Percentiles rank a stretch among this genome's conserved stretches.
phyloP scores from a whole-genome alignment of 805 yeast genomes.

The Teunomyces gatunensis region DNA sequence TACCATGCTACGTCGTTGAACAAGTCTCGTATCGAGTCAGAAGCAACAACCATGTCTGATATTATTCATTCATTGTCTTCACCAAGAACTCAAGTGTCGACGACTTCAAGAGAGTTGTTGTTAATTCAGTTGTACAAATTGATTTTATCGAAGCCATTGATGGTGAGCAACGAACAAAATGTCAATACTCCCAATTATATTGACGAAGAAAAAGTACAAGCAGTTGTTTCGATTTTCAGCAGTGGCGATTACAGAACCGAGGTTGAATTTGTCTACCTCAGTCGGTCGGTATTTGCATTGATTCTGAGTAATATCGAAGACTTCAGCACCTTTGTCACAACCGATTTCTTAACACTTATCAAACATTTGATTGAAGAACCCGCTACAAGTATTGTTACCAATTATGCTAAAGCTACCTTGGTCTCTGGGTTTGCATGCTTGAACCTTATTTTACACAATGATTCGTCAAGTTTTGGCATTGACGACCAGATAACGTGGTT shows the following conservation, averaged over 20 bases:
- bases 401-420: conserved; percentile 36
- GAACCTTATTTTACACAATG: conserved; percentile 44
- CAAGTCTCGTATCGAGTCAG: conserved; percentile 33
- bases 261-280: conserved; percentile 41
- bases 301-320: conserved; percentile 51
- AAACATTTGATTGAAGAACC: conserved; percentile 33
- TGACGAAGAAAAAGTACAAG: conserved; percentile 32
- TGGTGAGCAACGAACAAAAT: conserved; percentile 34
- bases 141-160: conserved; percentile 41
- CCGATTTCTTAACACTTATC: conserved; percentile 28
- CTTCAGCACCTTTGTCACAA: conserved; percentile 37
- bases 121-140: conserved; percentile 50
- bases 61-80: conserved; percentile 41
- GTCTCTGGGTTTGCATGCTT: conserved; percentile 39
- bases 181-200: conserved; percentile 37
- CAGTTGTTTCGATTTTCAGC: conserved; percentile 33
- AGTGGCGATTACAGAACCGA: conserved; percentile 33
- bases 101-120: conserved; percentile 47
- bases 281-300: conserved; percentile 40
- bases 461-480: conserved; percentile 48
- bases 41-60: conserved; percentile 41
- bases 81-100: conserved; percentile 44
- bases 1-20: conserved; percentile 29
- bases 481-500: conserved; percentile 45
- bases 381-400: conserved; percentile 30